Evolutionary conservation across 2,329 filamentous ascomycete species (phyloP).

Genomic region (Hypoxylon sp.): DNA sequence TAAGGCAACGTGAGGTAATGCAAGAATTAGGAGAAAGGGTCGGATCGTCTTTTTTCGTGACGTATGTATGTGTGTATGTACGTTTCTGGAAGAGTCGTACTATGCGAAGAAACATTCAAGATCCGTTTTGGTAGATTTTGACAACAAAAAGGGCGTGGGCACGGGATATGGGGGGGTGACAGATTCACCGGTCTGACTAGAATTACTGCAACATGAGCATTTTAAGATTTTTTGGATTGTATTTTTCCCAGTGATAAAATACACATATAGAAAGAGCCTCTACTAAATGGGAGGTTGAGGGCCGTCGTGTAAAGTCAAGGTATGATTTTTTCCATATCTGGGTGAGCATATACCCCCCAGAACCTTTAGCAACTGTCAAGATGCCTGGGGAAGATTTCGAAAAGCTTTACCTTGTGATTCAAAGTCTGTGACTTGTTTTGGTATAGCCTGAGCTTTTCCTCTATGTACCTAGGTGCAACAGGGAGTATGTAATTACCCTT

Average conservation of each 20-base stretch:
- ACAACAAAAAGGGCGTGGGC: neutral
- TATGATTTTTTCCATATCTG: neutral
- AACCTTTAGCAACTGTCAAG: neutral
- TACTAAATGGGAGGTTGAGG: neutral
- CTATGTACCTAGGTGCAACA: no score
- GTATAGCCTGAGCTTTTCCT: conserved; percentile 1
- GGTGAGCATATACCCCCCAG: neutral
- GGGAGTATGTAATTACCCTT: no score
- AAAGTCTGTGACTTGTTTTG: neutral
- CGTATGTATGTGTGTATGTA: conserved; percentile 1
- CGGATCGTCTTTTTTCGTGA: conserved; percentile 2
- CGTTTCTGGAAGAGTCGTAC: neutral
- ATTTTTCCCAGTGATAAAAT: neutral
- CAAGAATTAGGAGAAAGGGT: neutral
- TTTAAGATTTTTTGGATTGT: neutral
- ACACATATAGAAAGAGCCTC: neutral
- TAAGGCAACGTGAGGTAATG: no score
- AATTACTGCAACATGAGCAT: neutral
- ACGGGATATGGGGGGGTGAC: neutral
- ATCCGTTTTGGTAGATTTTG: neutral
- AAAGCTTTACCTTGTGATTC: neutral
- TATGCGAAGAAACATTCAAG: neutral
- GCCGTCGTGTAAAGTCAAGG: neutral
- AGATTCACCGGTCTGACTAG: no score
- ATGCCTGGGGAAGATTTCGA: neutral